Base-by-base conservation (phyloP, 768 basidiomycete genomes). In the Termitomyces sp. region DNA sequence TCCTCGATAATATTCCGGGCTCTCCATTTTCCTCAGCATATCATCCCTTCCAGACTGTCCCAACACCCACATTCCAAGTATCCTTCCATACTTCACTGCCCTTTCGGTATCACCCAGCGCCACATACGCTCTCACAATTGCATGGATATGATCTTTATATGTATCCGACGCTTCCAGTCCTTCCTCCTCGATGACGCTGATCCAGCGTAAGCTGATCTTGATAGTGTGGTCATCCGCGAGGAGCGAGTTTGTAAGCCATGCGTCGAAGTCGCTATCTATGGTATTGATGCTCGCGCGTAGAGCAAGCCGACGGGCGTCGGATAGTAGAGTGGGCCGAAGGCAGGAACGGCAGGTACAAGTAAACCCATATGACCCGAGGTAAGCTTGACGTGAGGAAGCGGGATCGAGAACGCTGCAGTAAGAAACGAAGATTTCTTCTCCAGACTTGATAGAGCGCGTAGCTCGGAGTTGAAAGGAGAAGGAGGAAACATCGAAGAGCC, bases 391-490 rank as follows among this genome's bases (percentile, higher is more conserved):
- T 23, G 60, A 58, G 2, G 66, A 61, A 3, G 59, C 53, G 7
- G 60, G 32, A 23, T 57, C 56, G 6, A 63, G 50, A 7, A 64
- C 38, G 11, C 45, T 32, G 50, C 64, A 64, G 47, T 75, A 75
- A 6, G 61, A 52, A 13, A 67, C 56, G 18, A 65, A 64, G 20
- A 73, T 63, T 52, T 74, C 67, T 38, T 71, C 69, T 2, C 69
- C 68, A 3, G 56, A 53, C 18, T 62, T 64, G 55, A 75, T 69
- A 40, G 65, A 52, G 0, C 64, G 59, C 9, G 52, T 42, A 2
- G 72, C 72, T 11, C 55, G 50, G 32, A 71, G 58, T 32, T 63
- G 63, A 27, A 69, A 60, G 7, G 68, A 60, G 49, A 75, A 75
- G 3, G 73, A 65, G 3, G 56, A 35, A 3, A 66, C 33, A 40